Conservation (phyloP, 2,329 filamentous ascomycete species). For the Penicillium nordicum region DNA sequence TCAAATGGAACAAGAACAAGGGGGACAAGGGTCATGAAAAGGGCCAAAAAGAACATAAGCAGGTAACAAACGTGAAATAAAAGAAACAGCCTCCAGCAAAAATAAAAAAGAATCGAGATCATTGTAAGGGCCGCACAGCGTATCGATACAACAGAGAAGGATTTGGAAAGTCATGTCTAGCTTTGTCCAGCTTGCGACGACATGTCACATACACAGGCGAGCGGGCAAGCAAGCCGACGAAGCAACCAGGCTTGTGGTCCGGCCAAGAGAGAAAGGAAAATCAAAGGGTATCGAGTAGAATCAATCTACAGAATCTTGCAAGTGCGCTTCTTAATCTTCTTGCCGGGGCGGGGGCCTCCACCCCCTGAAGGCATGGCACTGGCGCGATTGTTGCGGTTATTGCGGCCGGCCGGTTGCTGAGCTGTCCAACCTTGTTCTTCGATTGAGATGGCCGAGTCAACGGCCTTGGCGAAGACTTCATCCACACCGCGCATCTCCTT, state of each 20-base stretch:
- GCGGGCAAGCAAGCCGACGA: constrained; percentile 26
- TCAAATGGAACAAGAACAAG: constrained; percentile 24
- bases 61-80: constrained; percentile 12
- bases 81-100: constrained; percentile 26
- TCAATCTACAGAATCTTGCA: constrained; percentile 69
- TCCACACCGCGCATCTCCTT: constrained; percentile 93
- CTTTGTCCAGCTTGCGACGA: constrained; percentile 23
- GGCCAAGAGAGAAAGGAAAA: constrained; percentile 17
- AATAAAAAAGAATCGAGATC: constrained; percentile 10
- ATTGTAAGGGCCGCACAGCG: constrained; percentile 21
- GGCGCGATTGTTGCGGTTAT: constrained; percentile 16
- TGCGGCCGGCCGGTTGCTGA: constrained; percentile 14
- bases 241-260: constrained; percentile 38
- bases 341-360: constrained; percentile 38
- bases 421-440: constrained; percentile 58
- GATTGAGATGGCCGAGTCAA: constrained; percentile 82
- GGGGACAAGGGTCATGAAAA: constrained; percentile 19
- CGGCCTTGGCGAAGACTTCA: constrained; percentile 90
- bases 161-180: constrained; percentile 24
- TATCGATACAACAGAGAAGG: constrained; percentile 14
- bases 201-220: constrained; percentile 24
- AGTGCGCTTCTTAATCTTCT: constrained; percentile 79
- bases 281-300: constrained; percentile 12
- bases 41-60: constrained; percentile 7
- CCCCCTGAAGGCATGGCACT: constrained; percentile 33